Evolutionary conservation across 2,329 filamentous ascomycete genomes (phyloP).

Genomic region (Penicillium sp.): DNA sequence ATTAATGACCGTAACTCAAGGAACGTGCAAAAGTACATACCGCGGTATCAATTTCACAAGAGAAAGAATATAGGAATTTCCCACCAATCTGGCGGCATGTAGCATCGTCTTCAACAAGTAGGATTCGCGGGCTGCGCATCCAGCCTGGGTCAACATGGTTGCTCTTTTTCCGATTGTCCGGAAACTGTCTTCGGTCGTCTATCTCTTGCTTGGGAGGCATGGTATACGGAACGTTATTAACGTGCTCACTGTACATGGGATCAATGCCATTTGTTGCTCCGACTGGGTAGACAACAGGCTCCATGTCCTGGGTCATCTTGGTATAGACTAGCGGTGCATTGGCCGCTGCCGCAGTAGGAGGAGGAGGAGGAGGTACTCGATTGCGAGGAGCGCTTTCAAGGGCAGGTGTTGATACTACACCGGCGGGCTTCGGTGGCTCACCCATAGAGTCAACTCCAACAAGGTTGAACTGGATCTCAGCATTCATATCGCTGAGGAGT

Average conservation of each 20-base stretch:
- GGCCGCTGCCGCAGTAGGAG: slow-evolving; percentile 52
- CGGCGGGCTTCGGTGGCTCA: slow-evolving; percentile 61
- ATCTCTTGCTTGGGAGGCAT: slow-evolving; percentile 67
- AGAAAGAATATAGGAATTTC: slow-evolving; percentile 69
- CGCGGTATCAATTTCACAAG: slow-evolving; percentile 66
- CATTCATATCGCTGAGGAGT: slow-evolving; percentile 67
- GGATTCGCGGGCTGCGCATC: slow-evolving; percentile 73
- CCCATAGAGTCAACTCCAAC: slow-evolving; percentile 69
- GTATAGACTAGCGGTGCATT: slow-evolving; percentile 56
- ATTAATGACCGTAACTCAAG: slow-evolving; percentile 13
- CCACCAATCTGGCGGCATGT: slow-evolving; percentile 70
- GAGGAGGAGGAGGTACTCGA: slow-evolving; percentile 47
- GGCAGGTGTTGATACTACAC: slow-evolving; percentile 61
- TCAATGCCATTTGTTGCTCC: slow-evolving; percentile 91
- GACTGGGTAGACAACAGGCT: slow-evolving; percentile 84
- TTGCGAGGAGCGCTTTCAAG: slow-evolving; percentile 57
- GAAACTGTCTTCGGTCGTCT: slow-evolving; percentile 56
- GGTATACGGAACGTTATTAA: slow-evolving; percentile 90
- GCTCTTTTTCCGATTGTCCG: slow-evolving; percentile 65
- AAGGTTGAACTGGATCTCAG: slow-evolving; percentile 67
- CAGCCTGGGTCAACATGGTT: slow-evolving; percentile 67
- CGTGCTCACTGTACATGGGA: slow-evolving; percentile 91
- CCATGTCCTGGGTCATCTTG: slow-evolving; percentile 62
- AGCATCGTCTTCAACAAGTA: slow-evolving; percentile 84
- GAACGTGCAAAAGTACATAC: slow-evolving; percentile 48